Base-by-base conservation (phyloP, 1,139 yeast species). In the Geotrichum aggregatum region DNA sequence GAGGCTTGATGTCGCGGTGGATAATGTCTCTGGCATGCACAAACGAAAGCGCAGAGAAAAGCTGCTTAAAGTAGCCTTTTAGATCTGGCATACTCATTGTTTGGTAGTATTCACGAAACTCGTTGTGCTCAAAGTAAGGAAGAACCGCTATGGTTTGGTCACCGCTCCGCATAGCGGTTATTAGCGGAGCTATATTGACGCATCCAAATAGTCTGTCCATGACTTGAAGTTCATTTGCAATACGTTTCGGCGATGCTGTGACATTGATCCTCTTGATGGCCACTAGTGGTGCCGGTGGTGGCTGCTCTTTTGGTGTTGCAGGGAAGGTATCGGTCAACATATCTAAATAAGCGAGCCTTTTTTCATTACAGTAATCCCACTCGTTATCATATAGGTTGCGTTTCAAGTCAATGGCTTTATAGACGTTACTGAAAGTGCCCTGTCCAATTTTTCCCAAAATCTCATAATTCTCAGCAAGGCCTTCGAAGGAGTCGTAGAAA, bases 241-340 rank as follows among this genome's bases (percentile, higher is more conserved):
- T 91, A 66, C 98, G 78, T 59, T 80, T 83, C 0, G 98, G 97
- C 6, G 97, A 88, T 1, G 97, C 87, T 24, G 5, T 24, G 26
- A 91, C 98, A 67, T 91, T 91, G 51, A 92, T 89, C 63, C 94
- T 82, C 67, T 92, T 92, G 60, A 92, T 74, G 3, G 99, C 99
- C 54, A 94, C 98, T 16, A 84, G 82, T 56, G 75, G 72, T 33
- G 5, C 36, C 31, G 11, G 14, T 5, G 10, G 11, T 26, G n/a
- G 13, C 26, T 34, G 14, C 13, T 21, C 11, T 10, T 8, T 34
- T 11, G 36, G 16, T 34, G 3, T 30, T 30, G 34, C 6, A 14
- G 34, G 34, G 14, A 3, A 30, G 34, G n/a, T n/a, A n/a, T n/a
- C n/a, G n/a, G n/a, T n/a, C n/a, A n/a, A n/a, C n/a, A n/a, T n/a